Base-by-base conservation (phyloP, 2,329 filamentous ascomycete genomes). In the Eurotiales sp. region DNA sequence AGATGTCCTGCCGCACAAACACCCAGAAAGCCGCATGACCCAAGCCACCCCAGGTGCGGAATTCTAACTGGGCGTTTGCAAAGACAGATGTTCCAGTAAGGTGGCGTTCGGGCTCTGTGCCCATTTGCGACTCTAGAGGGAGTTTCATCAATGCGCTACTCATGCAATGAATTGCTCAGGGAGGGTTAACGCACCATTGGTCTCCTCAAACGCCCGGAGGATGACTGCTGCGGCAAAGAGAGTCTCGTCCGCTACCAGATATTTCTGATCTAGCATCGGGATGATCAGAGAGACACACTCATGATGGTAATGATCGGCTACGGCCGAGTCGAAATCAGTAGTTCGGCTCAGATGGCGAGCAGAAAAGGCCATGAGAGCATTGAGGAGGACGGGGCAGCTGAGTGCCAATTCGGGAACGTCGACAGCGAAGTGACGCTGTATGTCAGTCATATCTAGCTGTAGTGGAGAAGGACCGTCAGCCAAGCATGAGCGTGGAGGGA, bases 221-320 rank as follows among this genome's bases (percentile, higher is more conserved):
- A 74, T 69, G 11, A 73, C 67, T 1, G 70, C 72, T 2, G 71
- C 70, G 34, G 71, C 68, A 19, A 73, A 59, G 1, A 73, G 59
- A 23, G 68, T 64, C 49, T 73, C 70, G 41, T 73, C 70, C 46
- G 65, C 65, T 19, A 68, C 68, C 14, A 70, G 63, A n/a, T 65
- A 58, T 21, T 64, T 65, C 22, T 73, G 62, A 51, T 70, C 66
- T 2, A 74, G 54, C 1, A 67, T 65, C 2, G 71, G 70, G 3
- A 73, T 73, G 15, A 73, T 50, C 2, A 67, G 71, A 22, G 69
- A 60, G 23, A 73, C 67, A 48, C 71, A 73, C 4, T 62, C 61
- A 51, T 72, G 66, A 41, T 72, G 72, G 50, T 73, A 72, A 3
- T 67, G 66, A 54, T 72, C 71, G 6, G 71, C 70, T 10, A 72